Evolutionary conservation across 805 yeast species (phyloP).

Genomic region (Torulaspora delbrueckii): DNA sequence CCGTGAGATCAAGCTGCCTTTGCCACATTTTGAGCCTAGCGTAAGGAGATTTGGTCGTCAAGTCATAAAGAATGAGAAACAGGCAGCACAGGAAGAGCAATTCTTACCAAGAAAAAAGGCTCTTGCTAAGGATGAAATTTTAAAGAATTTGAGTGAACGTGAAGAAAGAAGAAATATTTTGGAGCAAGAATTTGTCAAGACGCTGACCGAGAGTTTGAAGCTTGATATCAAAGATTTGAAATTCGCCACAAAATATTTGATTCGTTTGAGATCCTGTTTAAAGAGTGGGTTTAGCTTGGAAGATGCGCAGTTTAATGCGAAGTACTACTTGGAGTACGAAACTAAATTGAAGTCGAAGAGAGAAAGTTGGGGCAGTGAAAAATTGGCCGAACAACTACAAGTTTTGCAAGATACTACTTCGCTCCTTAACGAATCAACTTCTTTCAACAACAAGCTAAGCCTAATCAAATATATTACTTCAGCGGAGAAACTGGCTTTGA

Average conservation of each 20-base stretch:
- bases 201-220: constrained; percentile 17
- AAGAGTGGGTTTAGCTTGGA: constrained; percentile 52
- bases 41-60: constrained; percentile 80
- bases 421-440: constrained; percentile 18
- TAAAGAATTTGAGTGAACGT: constrained; percentile 40
- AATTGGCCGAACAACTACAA: constrained; percentile 20
- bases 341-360: constrained; percentile 39
- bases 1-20: constrained; percentile 63
- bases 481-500: constrained; percentile 32
- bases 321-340: constrained; percentile 46
- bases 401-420: constrained; percentile 13
- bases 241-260: constrained; percentile 49
- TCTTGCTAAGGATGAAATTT: constrained; percentile 49
- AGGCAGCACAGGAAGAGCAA: constrained; percentile 54
- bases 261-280: constrained; percentile 48
- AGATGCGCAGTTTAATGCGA: constrained; percentile 58
- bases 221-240: constrained; percentile 27
- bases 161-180: constrained; percentile 36
- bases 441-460: constrained; percentile 29
- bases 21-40: constrained; percentile 87
- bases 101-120: constrained; percentile 65
- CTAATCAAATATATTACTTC: constrained; percentile 22
- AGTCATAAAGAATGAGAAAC: constrained; percentile 39
- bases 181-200: constrained; percentile 31
- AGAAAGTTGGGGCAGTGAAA: constrained; percentile 35